Evolutionary conservation across 768 basidiomycete species (phyloP), one percentile per base, ranked within the genome.

Genomic region (Holtermannia corniformis): DNA sequence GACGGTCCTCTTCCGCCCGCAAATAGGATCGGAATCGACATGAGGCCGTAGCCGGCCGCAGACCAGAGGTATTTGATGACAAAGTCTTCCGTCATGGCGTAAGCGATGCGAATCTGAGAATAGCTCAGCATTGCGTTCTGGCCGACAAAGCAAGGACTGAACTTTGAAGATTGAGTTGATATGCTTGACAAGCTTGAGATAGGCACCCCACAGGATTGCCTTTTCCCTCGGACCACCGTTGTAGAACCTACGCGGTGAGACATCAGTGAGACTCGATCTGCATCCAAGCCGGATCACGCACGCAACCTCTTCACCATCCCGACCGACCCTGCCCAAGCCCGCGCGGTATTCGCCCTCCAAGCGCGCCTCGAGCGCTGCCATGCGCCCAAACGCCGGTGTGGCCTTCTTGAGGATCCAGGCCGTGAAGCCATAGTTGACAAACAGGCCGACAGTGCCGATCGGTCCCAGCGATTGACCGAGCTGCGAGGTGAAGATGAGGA

Each of bases 41-140:
- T 96, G 20, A 96, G 78, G 3, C 78, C 79, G 70, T 96, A 97
- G 0, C 93, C 93, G 3, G 82, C 83, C 0, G 91, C 91, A 10
- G 86, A 89, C 92, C 90, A 95, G 7, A 87, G 75, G 69, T 95
- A 96, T 71, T 95, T 95, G 77, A 95, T 90, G 19, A 95, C 85
- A 60, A 88, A 91, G 74, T 95, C 92, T 67, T 95, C 92, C 0
- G 87, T 95, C 91, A 95, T 74, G 83, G 64, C 87, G 64, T 88
- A 92, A 1, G 85, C 85, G 44, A 92, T 87, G 14, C 89, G 83
- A 49, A 89, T 87, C 85, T 87, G 55, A 10, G 16, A 49, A 10
- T n/a, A n/a, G 3, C 12, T 52, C 40, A 54, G 46, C 27, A 11
- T n/a, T n/a, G n/a, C n/a, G n/a, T n/a, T n/a, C n/a, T n/a, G 26